Evolutionary conservation across 306 rosid species (phyloP).

Genomic region (Acacia confusa): DNA sequence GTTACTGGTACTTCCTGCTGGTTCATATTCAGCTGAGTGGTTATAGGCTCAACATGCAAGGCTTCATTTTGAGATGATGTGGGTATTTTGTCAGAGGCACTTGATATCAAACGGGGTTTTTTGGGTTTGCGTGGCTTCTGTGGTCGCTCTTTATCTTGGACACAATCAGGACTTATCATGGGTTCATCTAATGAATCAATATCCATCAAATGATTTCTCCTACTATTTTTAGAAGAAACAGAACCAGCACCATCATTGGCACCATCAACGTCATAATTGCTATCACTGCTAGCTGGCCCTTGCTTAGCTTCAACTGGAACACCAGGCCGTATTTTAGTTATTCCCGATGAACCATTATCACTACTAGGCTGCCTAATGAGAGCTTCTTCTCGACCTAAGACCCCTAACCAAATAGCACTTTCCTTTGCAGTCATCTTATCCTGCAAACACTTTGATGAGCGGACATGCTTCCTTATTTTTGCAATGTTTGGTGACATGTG

Average conservation of each 20-base stretch:
- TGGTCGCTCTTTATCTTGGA: background rate
- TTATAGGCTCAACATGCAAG: background rate
- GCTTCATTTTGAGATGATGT: background rate
- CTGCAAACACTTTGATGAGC: background rate
- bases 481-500: constrained; percentile 6
- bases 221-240: background rate
- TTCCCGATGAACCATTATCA: background rate
- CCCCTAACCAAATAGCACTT: constrained; percentile 8
- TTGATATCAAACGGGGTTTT: background rate
- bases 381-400: background rate
- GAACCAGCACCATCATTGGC: background rate
- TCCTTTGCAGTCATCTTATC: constrained; percentile 7
- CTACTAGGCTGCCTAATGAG: background rate
- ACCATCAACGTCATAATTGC: background rate
- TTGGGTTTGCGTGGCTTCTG: background rate
- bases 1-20: background rate
- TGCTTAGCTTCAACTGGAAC: background rate
- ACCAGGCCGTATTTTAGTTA: background rate
- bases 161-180: background rate
- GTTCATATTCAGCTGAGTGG: background rate
- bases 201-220: background rate
- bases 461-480: constrained; percentile 7
- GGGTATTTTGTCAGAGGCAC: background rate
- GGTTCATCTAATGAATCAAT: background rate
- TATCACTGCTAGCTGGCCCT: background rate